phyloP scores from a whole-genome alignment of 192 early-diverging fungal species.

The Coemansia sp. region DNA sequence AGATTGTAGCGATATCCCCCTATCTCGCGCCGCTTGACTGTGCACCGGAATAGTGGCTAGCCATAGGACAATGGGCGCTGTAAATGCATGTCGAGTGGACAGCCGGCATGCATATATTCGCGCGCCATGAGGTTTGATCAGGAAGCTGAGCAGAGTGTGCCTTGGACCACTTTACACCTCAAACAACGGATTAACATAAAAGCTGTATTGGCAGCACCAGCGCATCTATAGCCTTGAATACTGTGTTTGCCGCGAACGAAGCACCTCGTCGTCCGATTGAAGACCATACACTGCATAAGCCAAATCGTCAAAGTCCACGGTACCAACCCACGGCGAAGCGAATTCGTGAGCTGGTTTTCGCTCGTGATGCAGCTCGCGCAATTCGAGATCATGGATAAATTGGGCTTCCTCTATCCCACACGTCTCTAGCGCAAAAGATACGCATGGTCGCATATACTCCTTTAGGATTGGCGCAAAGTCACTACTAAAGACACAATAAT shows the following conservation, averaged over 20 bases:
- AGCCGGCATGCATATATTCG: too few relatives aligned
- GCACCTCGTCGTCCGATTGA: constrained; percentile 39
- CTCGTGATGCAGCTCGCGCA: constrained; percentile 20
- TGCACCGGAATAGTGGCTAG: too few relatives aligned
- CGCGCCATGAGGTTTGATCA: too few relatives aligned
- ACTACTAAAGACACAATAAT: neutral
- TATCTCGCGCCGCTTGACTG: too few relatives aligned
- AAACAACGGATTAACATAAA: too few relatives aligned
- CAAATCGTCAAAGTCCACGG: constrained; percentile 45
- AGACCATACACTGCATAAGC: constrained; percentile 36
- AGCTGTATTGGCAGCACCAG: neutral
- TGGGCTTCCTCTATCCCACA: constrained; percentile 33
- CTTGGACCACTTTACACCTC: too few relatives aligned
- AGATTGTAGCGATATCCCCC: too few relatives aligned
- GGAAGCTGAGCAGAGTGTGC: too few relatives aligned
- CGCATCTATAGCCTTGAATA: neutral
- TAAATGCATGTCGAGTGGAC: too few relatives aligned
- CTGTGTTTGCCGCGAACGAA: constrained; percentile 11
- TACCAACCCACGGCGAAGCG: constrained; percentile 48
- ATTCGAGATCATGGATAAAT: constrained; percentile 26
- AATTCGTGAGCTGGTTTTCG: constrained; percentile 15
- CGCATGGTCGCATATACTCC: constrained; percentile 31
- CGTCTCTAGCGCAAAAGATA: constrained; percentile 46
- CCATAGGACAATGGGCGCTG: too few relatives aligned
- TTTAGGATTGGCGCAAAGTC: constrained; percentile 7